phyloP scores from a whole-genome alignment of 768 basidiomycete genomes.

The Amylocystis lapponica region DNA sequence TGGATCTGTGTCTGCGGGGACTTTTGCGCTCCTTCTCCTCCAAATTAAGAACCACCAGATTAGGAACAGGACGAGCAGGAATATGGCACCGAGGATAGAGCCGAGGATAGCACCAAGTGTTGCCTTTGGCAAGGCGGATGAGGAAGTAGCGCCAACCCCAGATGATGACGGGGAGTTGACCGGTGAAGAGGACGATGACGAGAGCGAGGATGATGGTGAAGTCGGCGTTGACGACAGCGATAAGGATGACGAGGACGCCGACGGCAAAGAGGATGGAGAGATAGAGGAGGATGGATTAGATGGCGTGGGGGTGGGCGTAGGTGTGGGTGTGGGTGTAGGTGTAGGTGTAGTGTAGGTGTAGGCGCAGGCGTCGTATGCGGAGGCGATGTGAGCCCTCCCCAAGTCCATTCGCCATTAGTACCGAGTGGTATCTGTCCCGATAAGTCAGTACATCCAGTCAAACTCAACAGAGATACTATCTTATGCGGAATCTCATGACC shows the following conservation, averaged over 20 bases:
- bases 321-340: slow-evolving; percentile 12
- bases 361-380: slow-evolving; percentile 29
- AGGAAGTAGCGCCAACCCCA: slow-evolving; percentile 1
- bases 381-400: slow-evolving; percentile 71
- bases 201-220: not conserved
- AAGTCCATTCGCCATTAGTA: slow-evolving; percentile 55
- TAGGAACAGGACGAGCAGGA: slow-evolving; percentile 51
- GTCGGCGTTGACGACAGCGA: not conserved
- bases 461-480: too few relatives aligned
- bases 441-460: not conserved
- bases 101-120: slow-evolving; percentile 55
- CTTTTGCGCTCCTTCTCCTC: too few relatives aligned
- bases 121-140: slow-evolving; percentile 16
- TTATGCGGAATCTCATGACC: too few relatives aligned
- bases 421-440: slow-evolving; percentile 69
- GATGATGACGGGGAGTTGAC: slow-evolving; percentile 15
- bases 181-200: not conserved
- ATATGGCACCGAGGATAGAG: slow-evolving; percentile 52
- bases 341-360: slow-evolving; percentile 10
- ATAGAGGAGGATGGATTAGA: too few relatives aligned
- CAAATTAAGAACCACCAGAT: slow-evolving; percentile 38
- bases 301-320: too few relatives aligned
- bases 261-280: slow-evolving; percentile 19
- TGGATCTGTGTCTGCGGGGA: slow-evolving; percentile 15
- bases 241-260: slow-evolving; percentile 20